Base-by-base conservation (phyloP, 371 early-diverging fungal species). In the Mucor saturninus region DNA sequence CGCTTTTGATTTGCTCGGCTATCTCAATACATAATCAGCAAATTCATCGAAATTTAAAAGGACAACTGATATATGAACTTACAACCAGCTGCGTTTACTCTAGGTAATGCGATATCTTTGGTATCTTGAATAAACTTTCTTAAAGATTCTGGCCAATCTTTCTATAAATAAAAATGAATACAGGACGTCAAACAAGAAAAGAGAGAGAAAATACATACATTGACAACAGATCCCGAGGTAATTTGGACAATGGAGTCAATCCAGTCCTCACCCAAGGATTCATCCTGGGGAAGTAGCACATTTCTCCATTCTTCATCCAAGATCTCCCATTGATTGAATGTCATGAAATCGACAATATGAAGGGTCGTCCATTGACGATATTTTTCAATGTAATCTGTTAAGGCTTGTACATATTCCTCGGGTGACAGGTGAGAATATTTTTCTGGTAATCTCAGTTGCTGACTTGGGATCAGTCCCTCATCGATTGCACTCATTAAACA, bases 271-370 rank as follows among this genome's bases (percentile, higher is more conserved):
- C 49, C 48, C 14, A 56, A 6, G 11, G 31, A 49, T 7, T 42
- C 26, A 10, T 49, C 45, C 9, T 13, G 32, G 9, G 59, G 59
- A 50, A 67, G 53, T 10, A 75, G 48, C 1, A 51, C 72, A 43
- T 64, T 42, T 28, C 64, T 73, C 84, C 84, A 84, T n/a, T 77
- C 74, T 5, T 32, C 35, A 28, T 67, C 62, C n/a, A 84, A 49
- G 15, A 64, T 31, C 10, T 69, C 50, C 83, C 81, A 81, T 31
- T 74, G 76, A 54, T 69, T 58, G 1, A 51, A 46, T 2, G 83
- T 81, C 21, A 83, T 67, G 40, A 81, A 84, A 46, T 83, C 75
- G 3, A 77, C 80, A 61, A 84, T 75, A 60, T 81, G 79, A 54
- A 79, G 60, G n/a, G 71, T 62, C 8, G 74, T 68, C 38, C 73